A percentile compares a stretch with the other conserved stretches of the same genome.
These are phyloP conservation scores for Plasmodium sp. DNA, from an alignment of 169 alveolate genomes.

Conservation along the genomic window DNA sequence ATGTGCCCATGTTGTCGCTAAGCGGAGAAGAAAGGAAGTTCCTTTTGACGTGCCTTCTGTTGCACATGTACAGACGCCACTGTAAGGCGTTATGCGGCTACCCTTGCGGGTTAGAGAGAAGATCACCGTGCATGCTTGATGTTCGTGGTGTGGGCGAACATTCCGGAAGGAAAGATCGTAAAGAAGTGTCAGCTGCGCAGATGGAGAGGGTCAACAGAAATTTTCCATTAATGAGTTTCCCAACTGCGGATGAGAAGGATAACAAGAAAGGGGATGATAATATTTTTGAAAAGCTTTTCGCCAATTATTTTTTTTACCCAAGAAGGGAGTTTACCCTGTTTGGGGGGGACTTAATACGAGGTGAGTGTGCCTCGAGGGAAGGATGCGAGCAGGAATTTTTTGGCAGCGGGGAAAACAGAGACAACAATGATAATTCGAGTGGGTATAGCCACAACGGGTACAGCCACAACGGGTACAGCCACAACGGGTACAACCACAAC, in stretches of 20 bases:
- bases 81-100: background rate
- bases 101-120: background rate
- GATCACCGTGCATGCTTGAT: background rate
- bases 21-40: background rate
- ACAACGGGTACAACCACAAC: background rate
- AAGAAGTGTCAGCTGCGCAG: background rate
- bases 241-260: background rate
- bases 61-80: background rate
- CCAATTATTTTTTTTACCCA: background rate
- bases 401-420: background rate
- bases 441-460: background rate
- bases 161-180: background rate
- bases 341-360: background rate
- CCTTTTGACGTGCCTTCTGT: background rate
- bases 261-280: background rate
- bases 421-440: background rate
- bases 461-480: background rate
- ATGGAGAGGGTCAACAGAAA: background rate
- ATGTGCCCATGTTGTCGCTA: background rate
- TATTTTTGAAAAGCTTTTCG: background rate
- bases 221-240: background rate
- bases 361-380: background rate
- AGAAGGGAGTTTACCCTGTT: background rate
- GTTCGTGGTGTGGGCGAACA: background rate
- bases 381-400: background rate